Evolutionary conservation across 257 asterid genomes (phyloP), one percentile per base, ranked within the genome.

Genomic region (Paraleonurus japonicus): DNA sequence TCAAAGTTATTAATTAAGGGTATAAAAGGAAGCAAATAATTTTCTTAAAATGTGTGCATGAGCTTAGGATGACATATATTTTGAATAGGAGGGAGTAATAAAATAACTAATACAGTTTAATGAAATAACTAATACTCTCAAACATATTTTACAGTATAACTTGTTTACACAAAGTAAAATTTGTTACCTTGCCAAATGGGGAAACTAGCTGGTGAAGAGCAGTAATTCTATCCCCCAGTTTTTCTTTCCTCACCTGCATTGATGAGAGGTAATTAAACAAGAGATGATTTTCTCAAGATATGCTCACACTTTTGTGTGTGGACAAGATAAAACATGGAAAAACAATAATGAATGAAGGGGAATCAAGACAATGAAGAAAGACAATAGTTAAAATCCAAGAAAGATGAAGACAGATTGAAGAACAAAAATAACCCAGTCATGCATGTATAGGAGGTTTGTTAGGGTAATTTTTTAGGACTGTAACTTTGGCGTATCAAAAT

Each of bases 121-220:
- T n/a, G n/a, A n/a, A n/a, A n/a, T n/a, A n/a, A n/a, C n/a, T n/a
- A n/a, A n/a, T n/a, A n/a, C n/a, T n/a, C n/a, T n/a, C n/a, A n/a
- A n/a, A n/a, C n/a, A n/a, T n/a, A n/a, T n/a, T n/a, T n/a, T n/a
- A n/a, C n/a, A n/a, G n/a, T n/a, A n/a, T n/a, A n/a, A n/a, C n/a
- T n/a, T n/a, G n/a, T n/a, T n/a, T n/a, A n/a, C 3, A 19, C 10
- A 16, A 2, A 1, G n/a, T 7, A 50, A 24, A 26, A 26, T 11
- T 30, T 16, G 5, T 74, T 85, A 91, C 96, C 96, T 90, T 90
- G 78, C 97, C 97, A 74, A 90, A 90, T 71, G 97, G 97, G 62
- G 97, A 90, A 75, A 88, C 97, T 27, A 90, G 72, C 75, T 87
- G 96, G 89, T 90, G 97, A 74, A 90, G 90, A 71, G 97, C 90